Percentiles rank a stretch among this genome's conserved stretches.
Evolutionary conservation across 2,329 filamentous ascomycete genomes (phyloP).

Genomic region (Saccharata proteae): DNA sequence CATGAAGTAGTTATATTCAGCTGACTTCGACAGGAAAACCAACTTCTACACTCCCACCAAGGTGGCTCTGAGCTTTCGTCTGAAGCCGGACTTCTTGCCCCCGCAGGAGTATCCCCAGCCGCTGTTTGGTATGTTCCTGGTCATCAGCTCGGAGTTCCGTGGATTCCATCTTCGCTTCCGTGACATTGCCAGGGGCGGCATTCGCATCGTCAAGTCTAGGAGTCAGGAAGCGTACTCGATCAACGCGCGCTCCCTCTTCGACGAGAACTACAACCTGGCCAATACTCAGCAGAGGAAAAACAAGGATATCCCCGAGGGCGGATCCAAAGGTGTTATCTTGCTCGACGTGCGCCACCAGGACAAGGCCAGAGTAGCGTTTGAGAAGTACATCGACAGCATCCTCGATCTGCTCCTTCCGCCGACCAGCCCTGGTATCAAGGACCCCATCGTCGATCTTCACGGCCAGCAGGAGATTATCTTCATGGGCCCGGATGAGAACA

Average conservation of each 20-base stretch:
- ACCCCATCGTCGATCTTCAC: conserved; percentile 91
- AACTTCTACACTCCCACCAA: conserved; percentile 98
- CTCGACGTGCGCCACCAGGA: conserved; percentile 91
- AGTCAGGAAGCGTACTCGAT: conserved; percentile 93
- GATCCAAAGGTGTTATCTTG: conserved; percentile 94
- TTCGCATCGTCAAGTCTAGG: conserved; percentile 95
- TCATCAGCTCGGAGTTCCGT: conserved; percentile 92
- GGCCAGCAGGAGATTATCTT: conserved; percentile 95
- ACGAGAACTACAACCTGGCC: conserved; percentile 96
- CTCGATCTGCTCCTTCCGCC: conserved; percentile 86
- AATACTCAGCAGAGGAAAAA: conserved; percentile 99
- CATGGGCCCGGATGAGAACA: conserved; percentile 98
- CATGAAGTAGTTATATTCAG: neutral
- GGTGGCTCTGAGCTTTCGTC: conserved; percentile 90
- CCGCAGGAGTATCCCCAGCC: conserved; percentile 85
- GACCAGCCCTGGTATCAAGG: conserved; percentile 91
- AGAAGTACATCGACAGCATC: conserved; percentile 99
- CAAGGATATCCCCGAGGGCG: conserved; percentile 97
- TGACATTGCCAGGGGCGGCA: conserved; percentile 91
- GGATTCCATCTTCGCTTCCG: conserved; percentile 97
- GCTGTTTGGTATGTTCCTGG: conserved; percentile 95
- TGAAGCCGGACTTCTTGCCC: conserved; percentile 81
- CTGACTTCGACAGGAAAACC: conserved; percentile 50
- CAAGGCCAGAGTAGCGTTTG: conserved; percentile 81
- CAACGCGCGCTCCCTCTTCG: conserved; percentile 91